phyloP scores from a whole-genome alignment of 768 basidiomycete species.

The Coprinellus aureogranulatus region DNA sequence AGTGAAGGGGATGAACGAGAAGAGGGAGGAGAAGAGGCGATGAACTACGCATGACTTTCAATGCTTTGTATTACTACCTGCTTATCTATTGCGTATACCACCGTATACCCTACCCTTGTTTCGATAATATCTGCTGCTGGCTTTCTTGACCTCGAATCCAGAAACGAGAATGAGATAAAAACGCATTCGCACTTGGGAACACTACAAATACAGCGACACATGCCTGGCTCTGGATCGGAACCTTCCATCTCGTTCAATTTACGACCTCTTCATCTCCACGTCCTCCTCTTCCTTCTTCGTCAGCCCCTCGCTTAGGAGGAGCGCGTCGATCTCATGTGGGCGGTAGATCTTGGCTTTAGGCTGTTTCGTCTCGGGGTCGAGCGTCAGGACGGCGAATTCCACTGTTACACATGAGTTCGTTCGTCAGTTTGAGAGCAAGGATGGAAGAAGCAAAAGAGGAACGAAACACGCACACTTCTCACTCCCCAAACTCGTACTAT shows the following conservation, averaged over 20 bases:
- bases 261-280: constrained; percentile 66
- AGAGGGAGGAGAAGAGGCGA: too few relatives aligned
- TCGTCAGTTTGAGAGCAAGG: neutral
- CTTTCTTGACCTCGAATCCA: neutral
- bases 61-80: too few relatives aligned
- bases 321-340: constrained; percentile 82
- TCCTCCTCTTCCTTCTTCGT: constrained; percentile 82
- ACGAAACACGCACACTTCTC: constrained; percentile 76
- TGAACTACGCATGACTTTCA: too few relatives aligned
- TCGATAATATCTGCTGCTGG: neutral
- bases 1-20: too few relatives aligned
- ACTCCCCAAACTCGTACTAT: constrained; percentile 92
- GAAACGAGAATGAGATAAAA: neutral
- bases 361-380: constrained; percentile 72
- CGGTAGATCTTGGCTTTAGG: constrained; percentile 91
- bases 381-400: constrained; percentile 91
- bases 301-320: constrained; percentile 75
- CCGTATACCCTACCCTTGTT: neutral
- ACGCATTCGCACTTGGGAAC: constrained; percentile 1
- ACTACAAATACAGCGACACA: constrained; percentile 27
- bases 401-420: constrained; percentile 52
- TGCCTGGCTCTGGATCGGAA: too few relatives aligned
- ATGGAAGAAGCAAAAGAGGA: neutral
- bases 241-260: constrained; percentile 11
- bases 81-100: too few relatives aligned